Base-by-base conservation (phyloP, 352 stramenopile species). In the Globisporangium polare region DNA sequence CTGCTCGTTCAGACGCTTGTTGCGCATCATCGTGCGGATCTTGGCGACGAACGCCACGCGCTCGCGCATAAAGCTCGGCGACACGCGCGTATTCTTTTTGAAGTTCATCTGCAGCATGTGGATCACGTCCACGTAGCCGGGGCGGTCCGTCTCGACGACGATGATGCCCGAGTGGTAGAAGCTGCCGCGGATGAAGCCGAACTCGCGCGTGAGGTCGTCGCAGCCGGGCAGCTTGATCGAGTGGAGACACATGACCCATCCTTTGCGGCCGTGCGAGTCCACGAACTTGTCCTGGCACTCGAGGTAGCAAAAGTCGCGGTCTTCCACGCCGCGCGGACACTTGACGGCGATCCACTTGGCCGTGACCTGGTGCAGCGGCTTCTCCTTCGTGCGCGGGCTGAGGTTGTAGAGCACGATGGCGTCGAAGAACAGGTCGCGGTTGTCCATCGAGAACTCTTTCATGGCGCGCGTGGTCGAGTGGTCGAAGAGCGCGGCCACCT, bases 271-370 rank as follows among this genome's bases (percentile, higher is more conserved):
- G 33, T 66, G 73, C 24, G 84, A 83, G 68, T 95, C 86, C 3
- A 89, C 85, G 52, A 95, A 95, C 72, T 91, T 86, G 70, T 95
- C 83, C 53, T 95, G 86, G 61, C 83, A 94, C 73, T 95, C 86
- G 20, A 90, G 62, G 58, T 77, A 90, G 65, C 80, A 90, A 62
- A 86, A 92, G 65, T 93, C 82, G 31, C 83, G 80, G 67, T 93
- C 74, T 13, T 78, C 72, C 0, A 91, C 53, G 22, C 78, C 81
- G 15, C 72, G 68, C n/a, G 83, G 79, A 57, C 73, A 81, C 55
- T 80, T 69, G 31, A 84, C 65, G 0, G 76, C 80, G 65, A 88
- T 77, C 86, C 86, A 95, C 65, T 93, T 93, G 67, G 86, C 84
- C 41, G 84, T 91, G 46, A 94, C 82, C 58, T 92, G 86, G 55